Conservation (phyloP, 768 basidiomycete genomes). For the Podaxis sp. region DNA sequence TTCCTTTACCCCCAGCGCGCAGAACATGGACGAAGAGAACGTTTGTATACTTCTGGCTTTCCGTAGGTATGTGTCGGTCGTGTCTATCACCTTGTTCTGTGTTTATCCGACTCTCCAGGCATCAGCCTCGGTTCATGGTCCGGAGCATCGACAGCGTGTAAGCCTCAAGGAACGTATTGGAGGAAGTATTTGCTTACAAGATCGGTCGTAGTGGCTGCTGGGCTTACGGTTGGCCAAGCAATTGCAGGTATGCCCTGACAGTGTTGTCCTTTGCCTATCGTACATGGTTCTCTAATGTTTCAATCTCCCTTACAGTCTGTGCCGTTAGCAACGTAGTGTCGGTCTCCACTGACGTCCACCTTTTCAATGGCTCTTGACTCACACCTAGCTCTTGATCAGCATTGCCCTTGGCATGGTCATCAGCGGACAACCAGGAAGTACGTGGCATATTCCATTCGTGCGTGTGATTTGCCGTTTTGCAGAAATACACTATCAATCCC, state of each 20-base stretch:
- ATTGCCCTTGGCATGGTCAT: conserved; percentile 1
- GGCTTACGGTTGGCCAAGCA: conserved; percentile 3
- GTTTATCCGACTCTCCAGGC: neutral
- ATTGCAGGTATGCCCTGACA: neutral
- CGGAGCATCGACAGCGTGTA: conserved; percentile 1
- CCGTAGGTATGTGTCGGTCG: neutral
- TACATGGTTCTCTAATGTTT: neutral
- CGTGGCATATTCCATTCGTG: conserved; percentile 6
- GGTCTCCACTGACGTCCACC: neutral
- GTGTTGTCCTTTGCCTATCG: neutral
- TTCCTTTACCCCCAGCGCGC: neutral
- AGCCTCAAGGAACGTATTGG: neutral
- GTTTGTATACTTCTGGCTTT: conserved; percentile 5
- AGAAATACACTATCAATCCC: neutral
- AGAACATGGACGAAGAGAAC: conserved; percentile 5
- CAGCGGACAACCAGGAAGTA: conserved; percentile 1
- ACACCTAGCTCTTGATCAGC: neutral
- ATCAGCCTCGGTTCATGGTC: conserved; percentile 2
- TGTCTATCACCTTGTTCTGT: neutral
- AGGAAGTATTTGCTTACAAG: neutral
- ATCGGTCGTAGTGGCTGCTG: neutral
- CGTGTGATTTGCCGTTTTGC: neutral
- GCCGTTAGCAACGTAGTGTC: conserved; percentile 4
- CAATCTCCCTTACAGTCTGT: neutral
- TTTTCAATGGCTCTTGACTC: neutral